Evolutionary conservation across 371 early-diverging fungal genomes (phyloP).

Genomic region (Parasitella parasitica): DNA sequence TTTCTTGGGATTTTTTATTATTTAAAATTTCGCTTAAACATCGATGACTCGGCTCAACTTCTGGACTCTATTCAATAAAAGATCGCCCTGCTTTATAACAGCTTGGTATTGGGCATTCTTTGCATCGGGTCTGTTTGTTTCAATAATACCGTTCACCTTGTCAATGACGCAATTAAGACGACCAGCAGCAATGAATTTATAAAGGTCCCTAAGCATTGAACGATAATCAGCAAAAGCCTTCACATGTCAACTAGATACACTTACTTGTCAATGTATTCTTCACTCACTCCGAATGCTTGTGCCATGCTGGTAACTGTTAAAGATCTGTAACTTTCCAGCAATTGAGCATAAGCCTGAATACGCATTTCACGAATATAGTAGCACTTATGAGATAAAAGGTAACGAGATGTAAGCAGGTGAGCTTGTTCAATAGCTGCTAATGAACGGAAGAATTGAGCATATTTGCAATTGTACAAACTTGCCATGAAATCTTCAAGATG

Average conservation of each 20-base stretch:
- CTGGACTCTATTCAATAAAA: conserved; percentile 93
- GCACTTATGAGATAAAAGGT: conserved; percentile 80
- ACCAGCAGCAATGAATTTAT: conserved; percentile 95
- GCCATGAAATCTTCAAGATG: conserved; percentile 81
- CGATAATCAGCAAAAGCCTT: too few species aligned
- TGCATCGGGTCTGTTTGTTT: conserved; percentile 94
- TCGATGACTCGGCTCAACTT: conserved; percentile 93
- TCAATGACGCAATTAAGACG: conserved; percentile 98
- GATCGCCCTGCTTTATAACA: conserved; percentile 95
- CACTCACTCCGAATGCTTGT: conserved; percentile 93
- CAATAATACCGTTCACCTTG: conserved; percentile 97
- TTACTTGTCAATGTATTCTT: conserved; percentile 93
- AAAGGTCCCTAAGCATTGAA: conserved; percentile 94
- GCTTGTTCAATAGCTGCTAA: conserved; percentile 52
- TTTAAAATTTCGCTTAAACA: conserved; percentile 39
- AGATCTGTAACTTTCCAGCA: conserved; percentile 96
- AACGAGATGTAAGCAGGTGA: conserved; percentile 58
- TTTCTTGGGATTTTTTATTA: too few species aligned
- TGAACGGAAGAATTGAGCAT: conserved; percentile 87
- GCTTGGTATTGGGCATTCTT: conserved; percentile 97
- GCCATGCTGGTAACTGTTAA: conserved; percentile 97
- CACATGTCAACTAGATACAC: background rate
- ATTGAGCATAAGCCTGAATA: conserved; percentile 95
- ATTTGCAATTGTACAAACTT: conserved; percentile 93
- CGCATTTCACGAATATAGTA: conserved; percentile 98